Percentiles rank a stretch among this genome's conserved stretches.
These are phyloP conservation scores for Macroventuria anomochaeta DNA, from an alignment of 2,329 filamentous ascomycete genomes.

Conservation along the genomic window DNA sequence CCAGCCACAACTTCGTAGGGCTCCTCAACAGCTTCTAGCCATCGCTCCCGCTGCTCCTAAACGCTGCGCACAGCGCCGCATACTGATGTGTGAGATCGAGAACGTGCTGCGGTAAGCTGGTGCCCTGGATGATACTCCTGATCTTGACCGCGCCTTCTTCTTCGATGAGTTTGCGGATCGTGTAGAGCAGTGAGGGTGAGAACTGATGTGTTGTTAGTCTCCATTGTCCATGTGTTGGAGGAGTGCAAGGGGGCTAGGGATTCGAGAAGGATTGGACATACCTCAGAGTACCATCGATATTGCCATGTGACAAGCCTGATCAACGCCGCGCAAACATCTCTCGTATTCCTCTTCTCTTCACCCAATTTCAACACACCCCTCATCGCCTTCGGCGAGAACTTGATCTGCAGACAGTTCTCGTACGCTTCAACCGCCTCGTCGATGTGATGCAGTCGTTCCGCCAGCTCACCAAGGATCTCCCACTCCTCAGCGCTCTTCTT, in stretches of 20 bases:
- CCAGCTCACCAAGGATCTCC: conserved; percentile 94
- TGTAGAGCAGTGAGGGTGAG: conserved; percentile 85
- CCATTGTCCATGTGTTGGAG: too few relatives aligned
- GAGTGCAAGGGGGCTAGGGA: too few relatives aligned
- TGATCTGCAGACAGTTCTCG: conserved; percentile 80
- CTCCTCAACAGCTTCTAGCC: conserved; percentile 59
- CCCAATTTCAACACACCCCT: conserved; percentile 81
- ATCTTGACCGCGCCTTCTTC: conserved; percentile 98
- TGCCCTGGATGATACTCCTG: conserved; percentile 94
- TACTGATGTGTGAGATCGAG: conserved; percentile 96
- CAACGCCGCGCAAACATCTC: conserved; percentile 81
- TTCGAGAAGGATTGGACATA: conserved; percentile 38
- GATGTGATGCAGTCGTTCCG: conserved; percentile 88
- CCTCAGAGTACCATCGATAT: conserved; percentile 98
- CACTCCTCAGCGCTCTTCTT: conserved; percentile 97
- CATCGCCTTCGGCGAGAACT: conserved; percentile 93
- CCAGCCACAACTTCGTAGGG: background rate
- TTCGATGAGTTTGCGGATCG: conserved; percentile 91
- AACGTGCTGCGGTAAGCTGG: conserved; percentile 89
- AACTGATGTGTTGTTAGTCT: conserved; percentile 62
- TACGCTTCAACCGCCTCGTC: conserved; percentile 95
- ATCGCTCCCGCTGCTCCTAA: conserved; percentile 91
- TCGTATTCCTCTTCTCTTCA: conserved; percentile 77
- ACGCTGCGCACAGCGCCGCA: conserved; percentile 90
- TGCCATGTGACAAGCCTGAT: conserved; percentile 97